A percentile compares a stretch with the other conserved stretches of the same genome.
phyloP scores from a whole-genome alignment of 2,329 filamentous ascomycete genomes.

The Ascochyta pisi region DNA sequence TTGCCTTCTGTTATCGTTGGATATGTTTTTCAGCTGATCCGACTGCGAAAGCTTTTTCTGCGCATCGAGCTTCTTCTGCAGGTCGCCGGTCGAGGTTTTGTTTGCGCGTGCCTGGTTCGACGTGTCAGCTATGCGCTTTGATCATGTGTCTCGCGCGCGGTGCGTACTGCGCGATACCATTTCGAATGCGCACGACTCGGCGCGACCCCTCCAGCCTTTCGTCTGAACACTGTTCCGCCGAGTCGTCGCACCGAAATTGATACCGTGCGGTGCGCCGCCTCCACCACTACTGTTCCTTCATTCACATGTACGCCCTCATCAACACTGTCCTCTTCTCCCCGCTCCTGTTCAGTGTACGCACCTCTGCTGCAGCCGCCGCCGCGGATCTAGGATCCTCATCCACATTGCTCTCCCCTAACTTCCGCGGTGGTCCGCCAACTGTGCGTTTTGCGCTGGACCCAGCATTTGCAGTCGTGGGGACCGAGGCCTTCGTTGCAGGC shows the following conservation, averaged over 20 bases:
- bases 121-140: not conserved
- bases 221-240: not conserved
- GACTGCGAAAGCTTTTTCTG: conserved; percentile 75
- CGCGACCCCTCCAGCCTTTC: not conserved
- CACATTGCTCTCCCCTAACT: conserved; percentile 62
- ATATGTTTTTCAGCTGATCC: conserved; percentile 66
- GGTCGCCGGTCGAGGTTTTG: conserved; percentile 60
- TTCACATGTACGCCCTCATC: conserved; percentile 29
- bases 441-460: conserved; percentile 49
- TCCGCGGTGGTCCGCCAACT: conserved; percentile 60
- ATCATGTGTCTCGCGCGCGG: not conserved
- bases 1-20: too few species aligned
- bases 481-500: conserved; percentile 52
- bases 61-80: conserved; percentile 69
- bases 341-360: conserved; percentile 54
- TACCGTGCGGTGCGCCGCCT: not conserved
- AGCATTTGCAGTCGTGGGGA: conserved; percentile 38
- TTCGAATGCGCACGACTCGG: not conserved
- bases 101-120: conserved; percentile 69
- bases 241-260: not conserved
- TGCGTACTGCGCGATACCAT: not conserved
- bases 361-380: conserved; percentile 85
- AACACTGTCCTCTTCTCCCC: conserved; percentile 13
- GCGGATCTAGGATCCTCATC: conserved; percentile 70
- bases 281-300: not conserved